Evolutionary conservation across 805 yeast species (phyloP), one percentile per base, ranked within the genome.

Genomic region (Candida wancherniae): DNA sequence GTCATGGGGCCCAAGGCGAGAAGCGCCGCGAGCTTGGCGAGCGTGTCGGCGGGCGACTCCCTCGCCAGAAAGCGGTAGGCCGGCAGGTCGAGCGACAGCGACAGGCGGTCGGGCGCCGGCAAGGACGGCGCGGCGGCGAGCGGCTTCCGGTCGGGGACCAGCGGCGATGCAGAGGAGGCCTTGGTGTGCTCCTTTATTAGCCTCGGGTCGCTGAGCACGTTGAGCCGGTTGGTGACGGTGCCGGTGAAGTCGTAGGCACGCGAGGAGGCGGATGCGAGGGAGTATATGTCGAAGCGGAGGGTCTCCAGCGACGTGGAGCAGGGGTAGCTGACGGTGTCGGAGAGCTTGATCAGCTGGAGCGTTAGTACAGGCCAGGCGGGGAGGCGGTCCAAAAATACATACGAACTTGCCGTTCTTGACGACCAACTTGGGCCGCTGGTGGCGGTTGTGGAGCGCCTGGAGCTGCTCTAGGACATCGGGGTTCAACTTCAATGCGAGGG

Each of bases 401-500:
- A 56, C 61, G 33, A 48, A 55, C 27, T 45, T 38, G 17, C 69
- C 69, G 36, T 61, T 42, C 34, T 58, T 55, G 21, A 64, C 67
- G 24, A 64, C 44, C 27, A 64, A 45, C 44, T 57, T 60, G 20
- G 65, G 58, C 14, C 28, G 36, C 17, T 18, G 19, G 23, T 25
- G 19, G 13, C 49, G 36, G 5, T 36, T 25, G 11, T 33, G 39
- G 21, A 49, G 33, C 20, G 48, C 37, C 13, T 48, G 45, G 28
- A 62, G 43, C 23, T 55, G 56, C 26, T 37, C 38, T 25, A 61
- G 25, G 12, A 59, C 44, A 4, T 54, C 61, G 9, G 43, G 37
- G 30, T 51, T 57, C 34, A 59, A 37, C 42, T 51, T 56, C 33
- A 60, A 42, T 26, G 56, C 44, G 19, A 59, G 30, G 10, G 63